Conservation (phyloP, 2,329 filamentous ascomycete genomes). For the Claviceps sorghi region DNA sequence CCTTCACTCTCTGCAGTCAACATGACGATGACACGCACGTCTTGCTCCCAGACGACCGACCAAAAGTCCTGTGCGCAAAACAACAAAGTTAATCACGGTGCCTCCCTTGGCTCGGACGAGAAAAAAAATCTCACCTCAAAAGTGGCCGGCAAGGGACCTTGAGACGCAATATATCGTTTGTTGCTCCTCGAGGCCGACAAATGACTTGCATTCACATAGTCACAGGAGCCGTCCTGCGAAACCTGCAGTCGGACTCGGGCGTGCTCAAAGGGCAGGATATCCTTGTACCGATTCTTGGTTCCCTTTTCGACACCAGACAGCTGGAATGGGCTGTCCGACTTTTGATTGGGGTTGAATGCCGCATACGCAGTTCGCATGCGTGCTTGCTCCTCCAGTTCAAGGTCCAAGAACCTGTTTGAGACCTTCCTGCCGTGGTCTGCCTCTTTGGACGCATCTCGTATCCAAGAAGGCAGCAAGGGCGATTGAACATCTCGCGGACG, state of each 20-base stretch:
- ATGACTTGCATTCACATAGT: slow-evolving; percentile 93
- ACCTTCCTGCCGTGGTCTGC: slow-evolving; percentile 65
- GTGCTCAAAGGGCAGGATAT: slow-evolving; percentile 93
- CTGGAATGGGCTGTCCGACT: slow-evolving; percentile 35
- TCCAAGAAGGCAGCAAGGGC: slow-evolving; percentile 57
- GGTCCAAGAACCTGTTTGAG: slow-evolving; percentile 66
- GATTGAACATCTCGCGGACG: slow-evolving; percentile 31
- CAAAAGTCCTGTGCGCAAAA: slow-evolving; percentile 63
- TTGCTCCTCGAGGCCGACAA: slow-evolving; percentile 67
- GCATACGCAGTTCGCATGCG: slow-evolving; percentile 75
- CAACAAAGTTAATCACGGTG: too few species aligned
- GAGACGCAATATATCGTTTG: slow-evolving; percentile 89
- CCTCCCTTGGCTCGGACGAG: too few species aligned
- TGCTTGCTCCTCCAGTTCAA: slow-evolving; percentile 74
- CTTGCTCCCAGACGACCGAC: slow-evolving; percentile 94
- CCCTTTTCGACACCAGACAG: slow-evolving; percentile 92
- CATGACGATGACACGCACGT: slow-evolving; percentile 90
- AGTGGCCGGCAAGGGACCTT: slow-evolving; percentile 82
- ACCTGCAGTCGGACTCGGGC: slow-evolving; percentile 67
- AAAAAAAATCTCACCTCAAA: slow-evolving; percentile 65
- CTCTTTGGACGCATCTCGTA: slow-evolving; percentile 51
- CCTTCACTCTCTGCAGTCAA: slow-evolving; percentile 88
- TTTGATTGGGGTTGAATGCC: slow-evolving; percentile 27
- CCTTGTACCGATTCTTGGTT: slow-evolving; percentile 91
- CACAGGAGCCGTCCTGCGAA: slow-evolving; percentile 54